phyloP scores from a whole-genome alignment of 1,284 basidiomycete genomes.

The Cutaneotrichosporon spelunceum region DNA sequence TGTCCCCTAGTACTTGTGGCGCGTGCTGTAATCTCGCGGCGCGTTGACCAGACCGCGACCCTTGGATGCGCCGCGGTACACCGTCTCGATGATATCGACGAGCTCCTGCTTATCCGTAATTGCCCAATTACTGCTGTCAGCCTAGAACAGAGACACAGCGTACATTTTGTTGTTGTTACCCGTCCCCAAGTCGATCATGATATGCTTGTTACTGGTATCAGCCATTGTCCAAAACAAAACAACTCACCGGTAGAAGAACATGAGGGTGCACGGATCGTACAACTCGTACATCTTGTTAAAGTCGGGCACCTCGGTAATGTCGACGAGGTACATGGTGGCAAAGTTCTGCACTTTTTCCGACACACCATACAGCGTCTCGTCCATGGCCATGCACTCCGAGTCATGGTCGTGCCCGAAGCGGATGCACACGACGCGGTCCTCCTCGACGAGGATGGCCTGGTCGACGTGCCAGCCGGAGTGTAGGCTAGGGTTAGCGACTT shows the following conservation, averaged over 20 bases:
- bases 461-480: slow-evolving; percentile 97
- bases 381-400: slow-evolving; percentile 96
- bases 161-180: slow-evolving; percentile 99
- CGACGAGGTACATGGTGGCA: slow-evolving; percentile 91
- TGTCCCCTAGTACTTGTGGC: slow-evolving; percentile 48
- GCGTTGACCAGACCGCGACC: slow-evolving; percentile 97
- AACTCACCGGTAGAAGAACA: slow-evolving; percentile 92
- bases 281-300: slow-evolving; percentile 81
- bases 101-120: slow-evolving; percentile 97
- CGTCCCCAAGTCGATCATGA: slow-evolving; percentile 99
- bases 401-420: slow-evolving; percentile 97
- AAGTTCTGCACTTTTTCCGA: slow-evolving; percentile 98
- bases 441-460: slow-evolving; percentile 92
- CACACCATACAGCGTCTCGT: slow-evolving; percentile 90
- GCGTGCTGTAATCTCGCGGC: slow-evolving; percentile 57
- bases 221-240: background rate
- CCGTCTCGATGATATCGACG: slow-evolving; percentile 97
- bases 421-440: slow-evolving; percentile 90
- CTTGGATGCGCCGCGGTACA: slow-evolving; percentile 95
- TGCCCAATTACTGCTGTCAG: slow-evolving; percentile 75
- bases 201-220: slow-evolving; percentile 83
- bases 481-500: slow-evolving; percentile 53
- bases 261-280: slow-evolving; percentile 92
- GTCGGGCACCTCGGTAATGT: slow-evolving; percentile 96
- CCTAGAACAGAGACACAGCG: background rate